A percentile compares a stretch with the other conserved stretches of the same genome.
phyloP scores from a whole-genome alignment of 2,329 filamentous ascomycete genomes.

The Epichloe scottii region DNA sequence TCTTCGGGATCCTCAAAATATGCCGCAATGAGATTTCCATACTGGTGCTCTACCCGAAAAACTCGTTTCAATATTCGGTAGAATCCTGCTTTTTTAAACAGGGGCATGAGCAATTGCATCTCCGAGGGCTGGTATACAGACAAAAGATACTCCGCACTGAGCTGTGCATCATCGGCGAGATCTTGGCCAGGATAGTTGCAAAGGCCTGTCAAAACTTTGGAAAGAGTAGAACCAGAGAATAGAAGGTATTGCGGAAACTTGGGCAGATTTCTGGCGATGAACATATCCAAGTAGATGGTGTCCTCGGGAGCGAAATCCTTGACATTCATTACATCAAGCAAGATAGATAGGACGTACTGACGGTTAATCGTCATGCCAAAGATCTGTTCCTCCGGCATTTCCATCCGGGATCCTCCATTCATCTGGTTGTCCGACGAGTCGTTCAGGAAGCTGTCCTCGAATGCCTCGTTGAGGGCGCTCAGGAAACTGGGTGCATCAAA shows the following conservation, averaged over 20 bases:
- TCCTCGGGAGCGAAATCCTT: conserved; percentile 66
- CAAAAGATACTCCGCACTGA: conserved; percentile 91
- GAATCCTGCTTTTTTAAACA: conserved; percentile 71
- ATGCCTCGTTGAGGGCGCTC: conserved; percentile 92
- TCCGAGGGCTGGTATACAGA: conserved; percentile 89
- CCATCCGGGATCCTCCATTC: conserved; percentile 36
- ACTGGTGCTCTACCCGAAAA: conserved; percentile 69
- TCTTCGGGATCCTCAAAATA: conserved; percentile 81
- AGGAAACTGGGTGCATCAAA: conserved; percentile 88
- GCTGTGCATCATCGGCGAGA: conserved; percentile 82
- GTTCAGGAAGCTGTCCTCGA: conserved; percentile 89
- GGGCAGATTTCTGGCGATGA: conserved; percentile 85
- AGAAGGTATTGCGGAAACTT: conserved; percentile 96
- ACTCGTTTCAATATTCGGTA: conserved; percentile 85
- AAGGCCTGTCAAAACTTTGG: conserved; percentile 66
- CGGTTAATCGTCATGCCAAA: conserved; percentile 66
- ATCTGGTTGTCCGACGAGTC: conserved; percentile 53
- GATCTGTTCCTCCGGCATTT: conserved; percentile 51
- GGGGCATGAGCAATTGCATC: conserved; percentile 58
- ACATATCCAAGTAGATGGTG: conserved; percentile 96
- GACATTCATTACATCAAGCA: conserved; percentile 79
- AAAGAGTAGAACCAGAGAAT: conserved; percentile 73
- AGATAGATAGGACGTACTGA: conserved; percentile 83
- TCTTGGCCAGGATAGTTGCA: conserved; percentile 74
- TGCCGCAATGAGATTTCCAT: conserved; percentile 60